These are phyloP conservation scores for Pharus latifolius DNA, from an alignment of 176 grass and related monocot species.

Conservation along the genomic window DNA sequence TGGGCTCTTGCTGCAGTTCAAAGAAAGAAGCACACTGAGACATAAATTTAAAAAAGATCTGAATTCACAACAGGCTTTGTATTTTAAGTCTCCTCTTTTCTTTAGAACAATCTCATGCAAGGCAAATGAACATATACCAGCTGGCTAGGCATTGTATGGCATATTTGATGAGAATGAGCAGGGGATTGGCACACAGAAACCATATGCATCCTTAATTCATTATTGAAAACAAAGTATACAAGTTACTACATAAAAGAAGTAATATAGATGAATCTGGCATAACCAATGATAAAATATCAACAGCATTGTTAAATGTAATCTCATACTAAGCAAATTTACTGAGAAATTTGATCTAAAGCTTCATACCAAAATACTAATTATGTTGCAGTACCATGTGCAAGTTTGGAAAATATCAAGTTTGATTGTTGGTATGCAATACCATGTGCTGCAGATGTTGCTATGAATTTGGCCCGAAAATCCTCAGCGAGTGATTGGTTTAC, in stretches of 20 bases:
- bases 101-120: neutral
- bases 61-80: neutral
- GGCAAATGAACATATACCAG: neutral
- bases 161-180: too few relatives aligned
- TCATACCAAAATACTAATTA: neutral
- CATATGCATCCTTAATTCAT: neutral
- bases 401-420: neutral
- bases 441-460: slow-evolving; percentile 39
- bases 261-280: too few relatives aligned
- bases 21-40: slow-evolving; percentile 7
- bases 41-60: neutral
- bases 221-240: neutral
- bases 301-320: neutral
- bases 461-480: slow-evolving; percentile 85
- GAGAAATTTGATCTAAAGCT: neutral
- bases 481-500: slow-evolving; percentile 78
- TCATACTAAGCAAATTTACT: neutral
- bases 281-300: neutral
- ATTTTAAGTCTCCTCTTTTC: neutral
- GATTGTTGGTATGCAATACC: slow-evolving; percentile 18
- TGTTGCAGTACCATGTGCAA: slow-evolving; percentile 7
- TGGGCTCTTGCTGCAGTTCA: slow-evolving; percentile 24
- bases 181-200: neutral
- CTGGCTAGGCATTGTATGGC: neutral
- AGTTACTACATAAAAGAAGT: too few relatives aligned